These are phyloP conservation scores for Syzygium syzygioides DNA, from an alignment of 441 rosid genomes.

Conservation along the genomic window DNA sequence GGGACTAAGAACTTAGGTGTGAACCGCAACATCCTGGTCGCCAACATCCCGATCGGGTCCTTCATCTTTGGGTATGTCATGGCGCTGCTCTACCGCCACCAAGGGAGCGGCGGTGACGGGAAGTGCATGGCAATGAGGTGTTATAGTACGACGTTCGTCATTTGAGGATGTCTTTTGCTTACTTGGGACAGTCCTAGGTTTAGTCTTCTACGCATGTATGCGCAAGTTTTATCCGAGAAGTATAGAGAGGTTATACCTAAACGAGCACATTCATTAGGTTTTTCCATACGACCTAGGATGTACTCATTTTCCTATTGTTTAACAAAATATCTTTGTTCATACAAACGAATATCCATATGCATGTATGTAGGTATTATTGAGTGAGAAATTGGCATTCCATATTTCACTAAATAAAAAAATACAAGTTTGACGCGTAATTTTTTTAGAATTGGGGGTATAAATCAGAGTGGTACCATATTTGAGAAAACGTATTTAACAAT, in stretches of 20 bases:
- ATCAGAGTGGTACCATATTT: background rate
- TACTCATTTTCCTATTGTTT: background rate
- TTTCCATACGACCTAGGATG: background rate
- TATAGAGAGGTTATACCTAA: background rate
- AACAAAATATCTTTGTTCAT: background rate
- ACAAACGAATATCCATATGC: background rate
- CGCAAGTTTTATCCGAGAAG: slow-evolving; percentile 30
- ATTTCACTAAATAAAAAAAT: background rate
- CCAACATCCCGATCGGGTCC: slow-evolving; percentile 71
- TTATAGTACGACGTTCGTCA: slow-evolving; percentile 47
- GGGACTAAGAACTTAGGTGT: slow-evolving; percentile 47
- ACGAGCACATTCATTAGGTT: background rate
- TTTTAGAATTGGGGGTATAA: background rate
- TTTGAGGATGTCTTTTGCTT: slow-evolving; percentile 64
- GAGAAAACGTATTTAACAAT: background rate
- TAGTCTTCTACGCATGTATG: slow-evolving; percentile 34
- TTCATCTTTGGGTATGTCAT: slow-evolving; percentile 54
- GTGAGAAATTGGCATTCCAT: background rate
- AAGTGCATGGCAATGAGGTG: slow-evolving; percentile 55
- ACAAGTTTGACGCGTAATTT: background rate
- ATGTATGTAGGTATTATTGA: background rate
- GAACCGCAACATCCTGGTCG: slow-evolving; percentile 49
- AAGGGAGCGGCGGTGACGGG: slow-evolving; percentile 17
- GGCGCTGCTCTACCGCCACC: slow-evolving; percentile 41
- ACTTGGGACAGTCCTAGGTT: slow-evolving; percentile 43